phyloP scores from a whole-genome alignment of 495 filamentous ascomycete genomes.

The Hypoxylon lienhwacheense region DNA sequence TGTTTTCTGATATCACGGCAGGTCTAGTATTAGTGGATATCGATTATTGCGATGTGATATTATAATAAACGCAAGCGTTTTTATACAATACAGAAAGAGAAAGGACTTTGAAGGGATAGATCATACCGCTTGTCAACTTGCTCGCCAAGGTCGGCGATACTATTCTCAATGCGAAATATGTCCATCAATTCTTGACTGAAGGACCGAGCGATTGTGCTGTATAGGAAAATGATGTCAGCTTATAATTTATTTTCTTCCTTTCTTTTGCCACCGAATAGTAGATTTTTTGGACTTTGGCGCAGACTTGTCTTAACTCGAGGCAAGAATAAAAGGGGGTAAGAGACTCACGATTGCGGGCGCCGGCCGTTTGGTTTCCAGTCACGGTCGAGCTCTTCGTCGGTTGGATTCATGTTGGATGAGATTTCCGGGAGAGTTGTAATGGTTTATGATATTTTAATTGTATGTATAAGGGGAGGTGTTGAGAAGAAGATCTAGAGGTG shows the following conservation, averaged over 20 bases:
- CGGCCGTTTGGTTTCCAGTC: constrained; percentile 76
- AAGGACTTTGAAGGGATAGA: constrained; percentile 9
- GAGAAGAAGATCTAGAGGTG: too few species aligned
- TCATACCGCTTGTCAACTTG: constrained; percentile 84
- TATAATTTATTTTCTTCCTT: neutral
- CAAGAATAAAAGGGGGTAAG: neutral
- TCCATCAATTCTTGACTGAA: constrained; percentile 87
- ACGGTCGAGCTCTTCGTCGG: constrained; percentile 67
- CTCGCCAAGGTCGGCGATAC: constrained; percentile 72
- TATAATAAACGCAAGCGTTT: too few species aligned
- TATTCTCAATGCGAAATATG: constrained; percentile 82
- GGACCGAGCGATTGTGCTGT: constrained; percentile 80
- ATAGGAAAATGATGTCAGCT: constrained; percentile 18
- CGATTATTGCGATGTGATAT: neutral
- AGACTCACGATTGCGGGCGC: constrained; percentile 79
- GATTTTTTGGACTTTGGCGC: neutral
- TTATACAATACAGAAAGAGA: too few species aligned
- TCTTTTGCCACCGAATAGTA: too few species aligned
- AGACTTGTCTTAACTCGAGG: neutral
- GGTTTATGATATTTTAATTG: constrained; percentile 13
- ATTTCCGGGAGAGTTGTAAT: too few species aligned
- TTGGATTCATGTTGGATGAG: constrained; percentile 41
- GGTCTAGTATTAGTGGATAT: constrained; percentile 15
- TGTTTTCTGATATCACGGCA: constrained; percentile 58
- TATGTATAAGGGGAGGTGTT: constrained; percentile 5